Base-by-base conservation (phyloP, 2,329 filamentous ascomycete genomes). In the Coleophoma crateriformis region DNA sequence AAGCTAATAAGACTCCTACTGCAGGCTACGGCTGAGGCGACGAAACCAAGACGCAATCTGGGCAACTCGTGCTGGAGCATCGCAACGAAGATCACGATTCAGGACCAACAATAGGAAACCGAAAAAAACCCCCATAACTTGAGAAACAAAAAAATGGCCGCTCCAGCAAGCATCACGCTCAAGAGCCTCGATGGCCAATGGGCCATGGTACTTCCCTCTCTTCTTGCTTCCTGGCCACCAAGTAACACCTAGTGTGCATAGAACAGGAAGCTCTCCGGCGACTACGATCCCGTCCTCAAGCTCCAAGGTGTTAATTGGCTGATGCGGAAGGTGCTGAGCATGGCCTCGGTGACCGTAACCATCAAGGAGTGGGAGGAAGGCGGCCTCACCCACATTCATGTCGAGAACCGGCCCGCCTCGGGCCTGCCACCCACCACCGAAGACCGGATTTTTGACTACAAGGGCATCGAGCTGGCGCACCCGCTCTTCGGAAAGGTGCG, bases 261-360 rank as follows among this genome's bases (percentile, higher is more conserved):
- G 81, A 83, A 86, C 69, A 80, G 82, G 65, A 68, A 69, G 49
- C 66, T 84, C 56, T 83, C 80, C 51, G 77, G 81, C 57, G 67
- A 77, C 52, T 69, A 76, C 33, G 80, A 85, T 48, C 63, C 75
- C 2, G 71, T 85, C 52, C 77, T 88, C 42, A 64, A 72, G 39
- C 71, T 84, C 64, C 78, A 82, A 74, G 76, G 76, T 41, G 65
- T 81, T 47, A 65, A 71, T 61, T 84, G 79, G 79, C 55, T 81
- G 40, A 74, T 71, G n/a, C 81, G 82, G 60, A 83, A 77, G 68
- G 78, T 80, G 43, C 76, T 87, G 57, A 62, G 67, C 42, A 63
- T 78, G 40, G 82, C 82, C 11, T 82, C 77, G 32, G 68, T 88
- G 42, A 81, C 77, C 10, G 73, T 70, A 1, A 53, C 62, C 50